A percentile compares a stretch with the other conserved stretches of the same genome.
Conservation (phyloP, 1,284 basidiomycete species). For the Stygiomarasmius scandens region DNA sequence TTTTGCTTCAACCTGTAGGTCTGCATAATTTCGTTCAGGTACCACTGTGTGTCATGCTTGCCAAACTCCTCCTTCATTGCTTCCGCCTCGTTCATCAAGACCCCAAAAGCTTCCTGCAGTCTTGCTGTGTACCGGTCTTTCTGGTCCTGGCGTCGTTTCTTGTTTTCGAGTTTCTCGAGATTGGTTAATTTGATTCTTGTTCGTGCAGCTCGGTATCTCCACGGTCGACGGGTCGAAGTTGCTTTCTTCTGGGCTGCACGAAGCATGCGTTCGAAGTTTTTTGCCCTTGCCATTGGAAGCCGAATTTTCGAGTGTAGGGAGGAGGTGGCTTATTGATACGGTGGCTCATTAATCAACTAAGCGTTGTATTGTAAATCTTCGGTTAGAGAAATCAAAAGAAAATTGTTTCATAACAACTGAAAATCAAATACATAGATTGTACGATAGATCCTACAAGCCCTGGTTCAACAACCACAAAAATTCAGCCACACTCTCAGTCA, state of each 20-base stretch:
- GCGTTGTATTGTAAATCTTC: background rate
- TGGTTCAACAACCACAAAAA: background rate
- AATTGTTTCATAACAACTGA: background rate
- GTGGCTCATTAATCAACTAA: background rate
- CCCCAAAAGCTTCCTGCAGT: background rate
- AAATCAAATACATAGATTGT: background rate
- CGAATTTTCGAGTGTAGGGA: background rate
- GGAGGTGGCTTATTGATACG: background rate
- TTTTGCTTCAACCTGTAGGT: background rate
- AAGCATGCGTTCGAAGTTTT: background rate
- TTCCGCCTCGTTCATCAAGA: background rate
- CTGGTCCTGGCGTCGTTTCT: background rate
- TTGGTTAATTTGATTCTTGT: background rate
- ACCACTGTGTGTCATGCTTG: background rate
- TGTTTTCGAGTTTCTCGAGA: background rate
- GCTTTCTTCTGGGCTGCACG: background rate
- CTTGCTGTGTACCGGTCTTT: background rate
- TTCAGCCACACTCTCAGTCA: background rate
- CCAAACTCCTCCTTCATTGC: background rate
- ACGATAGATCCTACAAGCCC: background rate
- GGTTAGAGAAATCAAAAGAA: background rate
- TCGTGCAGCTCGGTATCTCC: background rate
- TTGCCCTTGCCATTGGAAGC: background rate
- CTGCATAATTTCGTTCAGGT: conserved; percentile 3
- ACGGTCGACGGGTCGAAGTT: background rate